Base-by-base conservation (phyloP, 1,284 basidiomycete genomes). In the Schizophyllum commune region DNA sequence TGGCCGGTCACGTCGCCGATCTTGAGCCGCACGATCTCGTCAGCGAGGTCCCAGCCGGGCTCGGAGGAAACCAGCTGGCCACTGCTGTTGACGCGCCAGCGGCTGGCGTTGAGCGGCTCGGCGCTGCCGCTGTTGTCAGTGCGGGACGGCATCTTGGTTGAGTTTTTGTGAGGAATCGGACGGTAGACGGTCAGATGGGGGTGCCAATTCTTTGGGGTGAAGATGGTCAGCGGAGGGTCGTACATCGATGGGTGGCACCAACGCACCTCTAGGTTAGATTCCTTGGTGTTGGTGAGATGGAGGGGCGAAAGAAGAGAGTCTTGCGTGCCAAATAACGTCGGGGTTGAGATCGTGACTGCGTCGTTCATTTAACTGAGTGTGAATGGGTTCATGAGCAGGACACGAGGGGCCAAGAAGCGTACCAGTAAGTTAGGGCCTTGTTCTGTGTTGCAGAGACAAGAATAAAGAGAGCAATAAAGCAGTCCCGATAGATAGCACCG, bases 1-100 rank as follows among this genome's bases (percentile, higher is more conserved):
- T 85, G 78, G 61, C 76, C 76, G 58, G 74, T 69, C 59, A 77
- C 78, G 64, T 83, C 81, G 66, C 77, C 76, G 60, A 91, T 84
- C 68, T 87, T 86, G 65, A 91, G 73, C 69, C 86, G 83, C 66
- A 83, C 84, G 61, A 91, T 84, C 65, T 87, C 85, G 67, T 89
- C 85, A 55, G 85, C 79, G 61, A 91, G 77, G 63, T 86, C 84
- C 88, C 88, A 91, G 52, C 81, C 80, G 56, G 52, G 21, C 9
- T 81, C 78, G 33, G 78, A 73, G 69, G 89, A 84, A 62, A 88
- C 77, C 60, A 85, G 73, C 66, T 85, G 85, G 65, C 83, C 86
- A 61, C 76, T 82, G 60, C 75, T 79, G 67, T 83, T 85, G 67
- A 86, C 75, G 65, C 82, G 80, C 87, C 88, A 89, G 65, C 83